Base-by-base conservation (phyloP, 2,329 filamentous ascomycete genomes). In the Lecanoromycetidae sp. region DNA sequence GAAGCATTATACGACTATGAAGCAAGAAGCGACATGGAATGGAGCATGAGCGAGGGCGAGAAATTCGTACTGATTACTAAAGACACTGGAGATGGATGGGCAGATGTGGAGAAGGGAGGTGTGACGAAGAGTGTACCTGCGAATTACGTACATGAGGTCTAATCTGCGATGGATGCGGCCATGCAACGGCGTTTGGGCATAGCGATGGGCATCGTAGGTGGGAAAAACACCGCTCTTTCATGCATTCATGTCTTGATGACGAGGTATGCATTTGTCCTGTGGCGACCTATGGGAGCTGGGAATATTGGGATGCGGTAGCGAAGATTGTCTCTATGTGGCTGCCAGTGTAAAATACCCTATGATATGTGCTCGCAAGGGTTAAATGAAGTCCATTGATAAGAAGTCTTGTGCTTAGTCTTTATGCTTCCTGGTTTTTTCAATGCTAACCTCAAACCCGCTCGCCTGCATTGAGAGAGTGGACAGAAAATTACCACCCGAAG, bases 1-100 rank as follows among this genome's bases (percentile, higher is more conserved):
- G 84, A 94, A 61, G 91, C 91, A 1, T 56, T 96, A 57, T 98
- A 96, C 63, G 86, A 91, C 42, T 98, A 98, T 63, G 73, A 80
- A 43, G 87, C 90, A 15, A 81, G 87, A 57, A 87, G 80, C 55
- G 86, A 93, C 5, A 76, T 79, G 6, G 91, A 98, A 66, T 87
- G 90, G 64, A 87, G 75, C 58, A 98, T 98, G 86, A 63, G 63
- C 1, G 90, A 94, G 64, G 91, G 91, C 1, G 91, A 98, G 65
- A 76, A 80, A 43, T 93, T 98, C 58, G 87, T 98, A 32, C 71
- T 98, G 26, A 79, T 95, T 52, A 87, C 81, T 58, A 80, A 85
- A 48, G 90, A 96, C 60, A 76, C 80, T 0, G 91, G 91, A 1
- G 91, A 96, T 67, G 91, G 91, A 0, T 98, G 91, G 91, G 86